A percentile compares a stretch with the other conserved stretches of the same genome.
These are phyloP conservation scores for Oryza meyeriana DNA, from an alignment of 176 grass and related monocot species.

Conservation along the genomic window DNA sequence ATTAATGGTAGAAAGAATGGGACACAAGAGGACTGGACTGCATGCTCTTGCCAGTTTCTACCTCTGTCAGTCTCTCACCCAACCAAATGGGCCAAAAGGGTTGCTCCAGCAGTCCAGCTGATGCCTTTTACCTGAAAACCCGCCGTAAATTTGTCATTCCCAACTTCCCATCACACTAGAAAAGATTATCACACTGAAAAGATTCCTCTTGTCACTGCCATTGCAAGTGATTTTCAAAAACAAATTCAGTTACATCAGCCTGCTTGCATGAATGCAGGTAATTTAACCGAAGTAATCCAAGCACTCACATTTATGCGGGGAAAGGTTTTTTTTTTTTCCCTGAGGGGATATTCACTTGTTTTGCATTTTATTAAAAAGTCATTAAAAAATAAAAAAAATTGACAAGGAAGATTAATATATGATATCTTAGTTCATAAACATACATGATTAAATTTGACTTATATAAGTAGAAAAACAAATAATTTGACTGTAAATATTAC, in stretches of 20 bases:
- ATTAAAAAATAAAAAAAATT: too few species aligned
- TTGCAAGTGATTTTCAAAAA: neutral
- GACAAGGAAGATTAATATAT: too few species aligned
- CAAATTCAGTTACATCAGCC: neutral
- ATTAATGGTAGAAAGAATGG: neutral
- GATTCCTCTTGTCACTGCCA: neutral
- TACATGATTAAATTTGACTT: too few species aligned
- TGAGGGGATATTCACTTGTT: too few species aligned
- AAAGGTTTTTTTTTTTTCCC: too few species aligned
- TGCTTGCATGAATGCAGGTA: neutral
- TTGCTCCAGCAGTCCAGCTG: neutral
- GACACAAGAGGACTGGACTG: neutral
- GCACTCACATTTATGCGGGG: neutral
- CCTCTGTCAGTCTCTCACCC: neutral
- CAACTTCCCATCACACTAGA: neutral
- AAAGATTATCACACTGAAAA: neutral
- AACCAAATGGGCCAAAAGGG: neutral
- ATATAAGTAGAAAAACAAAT: too few species aligned
- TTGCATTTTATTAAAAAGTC: too few species aligned
- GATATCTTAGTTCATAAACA: too few species aligned
- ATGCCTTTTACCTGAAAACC: neutral
- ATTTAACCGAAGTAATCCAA: neutral
- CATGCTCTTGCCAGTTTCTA: neutral
- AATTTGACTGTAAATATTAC: too few species aligned
- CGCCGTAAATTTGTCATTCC: neutral